Evolutionary conservation across 306 rosid genomes (phyloP).

Genomic region (Dicorynia guianensis): DNA sequence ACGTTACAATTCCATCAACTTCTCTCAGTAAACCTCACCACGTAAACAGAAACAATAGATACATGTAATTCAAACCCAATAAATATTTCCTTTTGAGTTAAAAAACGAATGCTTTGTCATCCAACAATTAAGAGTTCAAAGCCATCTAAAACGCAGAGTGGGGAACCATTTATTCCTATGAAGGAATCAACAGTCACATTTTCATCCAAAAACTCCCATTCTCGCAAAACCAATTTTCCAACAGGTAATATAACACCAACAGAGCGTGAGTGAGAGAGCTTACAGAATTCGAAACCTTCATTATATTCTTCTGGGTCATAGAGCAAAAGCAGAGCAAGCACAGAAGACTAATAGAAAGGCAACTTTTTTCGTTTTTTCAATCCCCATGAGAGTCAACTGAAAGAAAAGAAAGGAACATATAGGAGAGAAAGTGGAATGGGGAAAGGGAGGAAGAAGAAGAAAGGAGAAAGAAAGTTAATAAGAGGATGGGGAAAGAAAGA

Average conservation of each 20-base stretch:
- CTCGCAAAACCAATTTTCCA: not conserved
- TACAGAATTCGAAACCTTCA: slow-evolving; percentile 56
- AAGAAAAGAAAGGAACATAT: slow-evolving; percentile 48
- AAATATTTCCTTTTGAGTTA: not conserved
- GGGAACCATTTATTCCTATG: not conserved
- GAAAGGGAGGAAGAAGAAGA: slow-evolving; percentile 41
- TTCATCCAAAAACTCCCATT: not conserved
- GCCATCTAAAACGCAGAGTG: not conserved
- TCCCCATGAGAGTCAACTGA: slow-evolving; percentile 30
- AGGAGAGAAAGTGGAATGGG: slow-evolving; percentile 41
- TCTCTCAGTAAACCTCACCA: slow-evolving; percentile 7
- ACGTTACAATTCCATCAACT: not conserved
- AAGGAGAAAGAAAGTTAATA: not conserved
- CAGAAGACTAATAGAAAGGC: not conserved
- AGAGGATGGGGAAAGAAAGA: not conserved
- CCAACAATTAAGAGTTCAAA: not conserved
- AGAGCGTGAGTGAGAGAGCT: slow-evolving; percentile 33
- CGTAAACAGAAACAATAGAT: not conserved
- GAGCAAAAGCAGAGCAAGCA: slow-evolving; percentile 34
- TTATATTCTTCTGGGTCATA: slow-evolving; percentile 4
- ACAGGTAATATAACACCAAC: not conserved
- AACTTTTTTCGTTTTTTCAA: slow-evolving; percentile 14
- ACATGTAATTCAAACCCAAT: slow-evolving; percentile 14
- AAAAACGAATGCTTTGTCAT: not conserved
- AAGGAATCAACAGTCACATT: not conserved